Percentiles rank a stretch among this genome's conserved stretches.
These are phyloP conservation scores for Lactarius akahatsu DNA, from an alignment of 768 basidiomycete species.

Conservation along the genomic window DNA sequence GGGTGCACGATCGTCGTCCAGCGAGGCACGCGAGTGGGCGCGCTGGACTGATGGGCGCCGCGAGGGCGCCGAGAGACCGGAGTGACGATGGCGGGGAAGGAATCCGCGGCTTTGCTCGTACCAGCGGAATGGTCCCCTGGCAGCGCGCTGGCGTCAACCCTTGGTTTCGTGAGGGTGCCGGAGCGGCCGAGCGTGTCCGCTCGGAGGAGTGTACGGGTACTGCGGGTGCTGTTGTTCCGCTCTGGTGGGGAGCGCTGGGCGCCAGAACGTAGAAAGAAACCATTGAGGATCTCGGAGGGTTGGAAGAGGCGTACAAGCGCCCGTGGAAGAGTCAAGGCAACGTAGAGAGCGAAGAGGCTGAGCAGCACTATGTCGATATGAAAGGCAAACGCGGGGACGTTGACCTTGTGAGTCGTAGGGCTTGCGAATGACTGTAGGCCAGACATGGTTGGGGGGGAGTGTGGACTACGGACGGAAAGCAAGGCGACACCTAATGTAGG, in stretches of 20 bases:
- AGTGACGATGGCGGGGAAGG: conserved; percentile 1
- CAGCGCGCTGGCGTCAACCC: neutral
- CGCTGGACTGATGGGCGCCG: neutral
- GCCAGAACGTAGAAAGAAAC: conserved; percentile 24
- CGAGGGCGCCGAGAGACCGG: conserved; percentile 11
- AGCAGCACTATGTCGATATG: conserved; percentile 24
- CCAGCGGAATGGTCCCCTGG: conserved; percentile 6
- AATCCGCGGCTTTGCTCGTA: conserved; percentile 3
- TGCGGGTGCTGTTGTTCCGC: conserved; percentile 27
- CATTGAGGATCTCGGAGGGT: conserved; percentile 24
- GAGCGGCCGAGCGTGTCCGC: conserved; percentile 21
- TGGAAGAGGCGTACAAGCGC: conserved; percentile 24
- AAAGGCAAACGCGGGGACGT: conserved; percentile 17
- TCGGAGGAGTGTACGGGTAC: conserved; percentile 23
- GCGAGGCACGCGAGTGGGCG: conserved; percentile 40
- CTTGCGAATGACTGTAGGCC: neutral
- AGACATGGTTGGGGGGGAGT: conserved; percentile 10
- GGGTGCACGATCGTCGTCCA: conserved; percentile 40
- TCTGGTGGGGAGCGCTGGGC: neutral
- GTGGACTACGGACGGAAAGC: neutral
- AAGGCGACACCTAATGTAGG: neutral
- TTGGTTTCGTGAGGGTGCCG: conserved; percentile 18
- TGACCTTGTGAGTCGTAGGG: neutral
- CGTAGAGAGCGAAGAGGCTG: conserved; percentile 23
- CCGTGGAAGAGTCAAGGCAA: conserved; percentile 25